Conservation (phyloP, 257 asterid genomes). For the Cordia subcordata region DNA sequence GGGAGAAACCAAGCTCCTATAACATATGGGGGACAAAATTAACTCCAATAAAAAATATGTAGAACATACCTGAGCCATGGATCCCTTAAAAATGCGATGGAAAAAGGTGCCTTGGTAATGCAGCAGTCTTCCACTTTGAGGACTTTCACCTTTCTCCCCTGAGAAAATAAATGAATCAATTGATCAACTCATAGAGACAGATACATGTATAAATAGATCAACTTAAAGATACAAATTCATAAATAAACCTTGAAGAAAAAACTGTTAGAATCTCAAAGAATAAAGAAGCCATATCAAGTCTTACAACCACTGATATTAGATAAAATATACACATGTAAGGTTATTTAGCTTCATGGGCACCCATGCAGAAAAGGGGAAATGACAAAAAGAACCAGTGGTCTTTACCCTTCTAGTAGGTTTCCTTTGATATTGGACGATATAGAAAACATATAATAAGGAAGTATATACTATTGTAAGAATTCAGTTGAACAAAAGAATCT, state of each 20-base stretch:
- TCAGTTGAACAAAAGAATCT: neutral
- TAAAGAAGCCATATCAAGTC: neutral
- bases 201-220: neutral
- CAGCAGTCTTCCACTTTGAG: constrained; percentile 69
- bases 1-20: neutral
- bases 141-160: constrained; percentile 92
- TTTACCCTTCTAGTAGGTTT: neutral
- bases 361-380: neutral
- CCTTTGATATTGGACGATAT: neutral
- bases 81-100: constrained; percentile 75
- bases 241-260: neutral
- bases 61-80: constrained; percentile 74
- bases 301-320: neutral
- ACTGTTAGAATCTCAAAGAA: neutral
- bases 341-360: no score
- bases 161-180: constrained; percentile 15
- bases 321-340: neutral
- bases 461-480: neutral
- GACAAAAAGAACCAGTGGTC: neutral
- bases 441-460: neutral
- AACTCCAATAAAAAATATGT: neutral
- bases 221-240: no score
- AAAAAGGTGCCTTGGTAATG: constrained; percentile 96
- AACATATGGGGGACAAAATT: constrained; percentile 3
- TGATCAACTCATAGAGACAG: no score